Evolutionary conservation across 495 filamentous ascomycete genomes (phyloP), one percentile per base, ranked within the genome.

Genomic region (Cladorrhinum samala): DNA sequence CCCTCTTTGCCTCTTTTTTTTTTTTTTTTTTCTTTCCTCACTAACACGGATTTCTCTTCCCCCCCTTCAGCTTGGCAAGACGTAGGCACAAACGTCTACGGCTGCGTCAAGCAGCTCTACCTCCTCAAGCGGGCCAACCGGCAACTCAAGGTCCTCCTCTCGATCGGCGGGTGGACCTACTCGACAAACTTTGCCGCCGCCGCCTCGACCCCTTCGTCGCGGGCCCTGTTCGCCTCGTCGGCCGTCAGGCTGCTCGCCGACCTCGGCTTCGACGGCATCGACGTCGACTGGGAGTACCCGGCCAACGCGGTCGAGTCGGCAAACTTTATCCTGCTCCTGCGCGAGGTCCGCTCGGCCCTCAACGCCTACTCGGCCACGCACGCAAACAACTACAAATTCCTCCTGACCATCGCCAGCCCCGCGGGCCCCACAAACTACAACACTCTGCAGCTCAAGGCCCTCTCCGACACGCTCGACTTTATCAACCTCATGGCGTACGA

Each of bases 91-190:
- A 91, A 91, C 59, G 78, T 87, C 57, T 90, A 91, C 64, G 89
- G 89, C 52, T 91, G 83, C 64, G 65, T 89, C 24, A 92, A 95
- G 73, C 93, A 97, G 68, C 79, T 96, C 4, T 90, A 80, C 70
- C 75, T 91, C 27, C 78, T 91, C 37, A 97, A 97, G 76, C 83
- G 91, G 68, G 65, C 78, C 52, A 82, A 96, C 69, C 82, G 91
- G 39, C 79, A 91, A 54, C 66, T 97, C n/a, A 96, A 96, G 69
- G 77, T 88, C 3, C 72, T 95, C 13, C 82, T 96, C 6, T 88
- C 83, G 39, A 92, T 97, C 56, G 92, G 92, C 49, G 93, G 92
- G 19, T 94, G 87, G 86, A 91, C 87, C 0, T 95, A 90, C 65
- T 89, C 87, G 2, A 62, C 78, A 61, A 88, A 89, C 66, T 94